Evolutionary conservation across 352 stramenopile species (phyloP), one percentile per base, ranked within the genome.

Genomic region (Pythium guiyangense): DNA sequence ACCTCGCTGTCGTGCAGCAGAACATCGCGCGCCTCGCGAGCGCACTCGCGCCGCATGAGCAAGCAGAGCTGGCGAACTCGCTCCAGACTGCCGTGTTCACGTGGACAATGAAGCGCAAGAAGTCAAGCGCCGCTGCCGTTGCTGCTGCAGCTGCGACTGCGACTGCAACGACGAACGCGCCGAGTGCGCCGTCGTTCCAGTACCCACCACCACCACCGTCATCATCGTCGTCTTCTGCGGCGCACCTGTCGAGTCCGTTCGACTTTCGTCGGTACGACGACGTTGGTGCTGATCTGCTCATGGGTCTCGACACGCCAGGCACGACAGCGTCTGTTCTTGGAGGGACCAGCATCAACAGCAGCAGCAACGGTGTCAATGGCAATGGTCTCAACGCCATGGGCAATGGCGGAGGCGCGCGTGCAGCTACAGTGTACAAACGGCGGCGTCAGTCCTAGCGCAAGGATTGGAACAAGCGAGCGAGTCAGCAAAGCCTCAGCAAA

Each of bases 191-290:
- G 39, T 8, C 39, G 18, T 52, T 52, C 29, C 47, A 37, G 47
- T 52, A 26, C 27, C 25, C 29, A n/a, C 27, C 35, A 17, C 47
- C 27, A 18, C 18, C 31, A 25, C 25, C 22, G 35, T 45, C n/a
- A n/a, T n/a, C n/a, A n/a, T n/a, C n/a, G n/a, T n/a, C n/a, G n/a
- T n/a, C n/a, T n/a, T n/a, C n/a, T n/a, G n/a, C 39, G 39, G 5
- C 39, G 39, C 39, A 45, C 39, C 17, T 45, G 39, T 10, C 39
- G 17, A 45, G n/a, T 17, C 11, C 18, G 47, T 52, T 52, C 27
- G 47, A 52, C 27, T 52, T 42, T 27, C 47, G 47, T 11, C 47
- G 47, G 18, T 52, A 42, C 29, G 47, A 52, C 29, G 47, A 52
- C 15, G 47, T 42, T n/a, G 47, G 47, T 12, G 27, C 47, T 2